Evolutionary conservation across 2,329 filamentous ascomycete species (phyloP).

Genomic region (Capronia americana): DNA sequence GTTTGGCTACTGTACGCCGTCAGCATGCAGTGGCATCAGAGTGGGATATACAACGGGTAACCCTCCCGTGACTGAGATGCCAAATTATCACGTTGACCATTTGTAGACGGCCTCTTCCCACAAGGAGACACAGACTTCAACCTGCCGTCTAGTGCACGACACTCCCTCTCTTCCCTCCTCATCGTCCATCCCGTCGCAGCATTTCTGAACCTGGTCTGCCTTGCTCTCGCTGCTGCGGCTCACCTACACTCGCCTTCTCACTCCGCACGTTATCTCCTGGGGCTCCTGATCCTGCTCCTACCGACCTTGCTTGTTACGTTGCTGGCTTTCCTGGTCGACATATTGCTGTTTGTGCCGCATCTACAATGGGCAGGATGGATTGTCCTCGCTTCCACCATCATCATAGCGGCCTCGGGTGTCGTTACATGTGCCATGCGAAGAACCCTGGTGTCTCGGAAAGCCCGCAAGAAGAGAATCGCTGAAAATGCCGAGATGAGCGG

Average conservation of each 20-base stretch:
- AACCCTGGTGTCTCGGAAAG: slow-evolving; percentile 87
- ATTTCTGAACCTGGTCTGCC: slow-evolving; percentile 81
- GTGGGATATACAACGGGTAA: slow-evolving; percentile 86
- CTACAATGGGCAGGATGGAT: slow-evolving; percentile 94
- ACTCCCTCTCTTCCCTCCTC: slow-evolving; percentile 82
- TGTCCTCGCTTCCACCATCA: slow-evolving; percentile 84
- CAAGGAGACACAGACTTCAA: slow-evolving; percentile 61
- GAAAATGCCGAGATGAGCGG: slow-evolving; percentile 98
- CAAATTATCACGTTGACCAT: slow-evolving; percentile 15
- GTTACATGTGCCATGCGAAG: slow-evolving; percentile 95
- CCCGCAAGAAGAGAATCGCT: slow-evolving; percentile 87
- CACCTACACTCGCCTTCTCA: slow-evolving; percentile 89
- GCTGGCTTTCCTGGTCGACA: slow-evolving; percentile 89
- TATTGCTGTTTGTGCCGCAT: slow-evolving; percentile 92
- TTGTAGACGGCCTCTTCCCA: slow-evolving; percentile 57
- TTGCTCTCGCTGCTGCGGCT: slow-evolving; percentile 77
- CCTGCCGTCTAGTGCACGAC: slow-evolving; percentile 68
- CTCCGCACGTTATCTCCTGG: slow-evolving; percentile 85
- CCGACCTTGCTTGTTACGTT: slow-evolving; percentile 83
- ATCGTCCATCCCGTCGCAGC: slow-evolving; percentile 93
- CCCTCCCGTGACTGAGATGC: slow-evolving; percentile 44
- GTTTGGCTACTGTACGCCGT: slow-evolving; percentile 80
- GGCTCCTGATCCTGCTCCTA: slow-evolving; percentile 83
- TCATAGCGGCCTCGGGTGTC: slow-evolving; percentile 80
- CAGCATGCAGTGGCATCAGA: slow-evolving; percentile 72